Evolutionary conservation across 805 yeast species (phyloP).

Genomic region (Tetrapisispora phaffii): DNA sequence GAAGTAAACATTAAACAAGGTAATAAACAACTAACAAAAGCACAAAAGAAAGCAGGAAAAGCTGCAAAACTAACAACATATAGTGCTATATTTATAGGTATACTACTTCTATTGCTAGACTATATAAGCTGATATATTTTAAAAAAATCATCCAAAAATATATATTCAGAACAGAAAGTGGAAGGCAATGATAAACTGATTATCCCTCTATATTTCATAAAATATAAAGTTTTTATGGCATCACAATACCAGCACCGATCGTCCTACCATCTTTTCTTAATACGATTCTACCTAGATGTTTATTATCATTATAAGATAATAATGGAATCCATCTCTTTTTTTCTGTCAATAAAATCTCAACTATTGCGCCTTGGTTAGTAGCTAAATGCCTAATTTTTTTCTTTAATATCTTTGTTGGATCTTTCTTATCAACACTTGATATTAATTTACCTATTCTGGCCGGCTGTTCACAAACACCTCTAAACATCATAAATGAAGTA

Average conservation of each 20-base stretch:
- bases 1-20: slow-evolving; percentile 59
- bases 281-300: slow-evolving; percentile 91
- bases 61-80: slow-evolving; percentile 49
- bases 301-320: slow-evolving; percentile 76
- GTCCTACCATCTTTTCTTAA: slow-evolving; percentile 97
- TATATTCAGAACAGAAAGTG: neutral
- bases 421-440: slow-evolving; percentile 62
- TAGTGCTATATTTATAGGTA: slow-evolving; percentile 45
- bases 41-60: slow-evolving; percentile 54
- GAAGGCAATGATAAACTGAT: neutral
- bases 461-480: slow-evolving; percentile 65
- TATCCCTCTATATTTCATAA: neutral
- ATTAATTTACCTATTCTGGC: slow-evolving; percentile 48
- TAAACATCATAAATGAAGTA: slow-evolving; percentile 63
- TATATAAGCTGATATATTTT: slow-evolving; percentile 29
- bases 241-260: slow-evolving; percentile 76
- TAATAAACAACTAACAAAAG: slow-evolving; percentile 57
- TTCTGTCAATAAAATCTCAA: slow-evolving; percentile 92
- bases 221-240: neutral
- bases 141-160: no score
- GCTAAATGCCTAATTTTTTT: slow-evolving; percentile 91
- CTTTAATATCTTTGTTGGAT: slow-evolving; percentile 72
- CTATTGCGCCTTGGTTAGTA: slow-evolving; percentile 91
- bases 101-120: slow-evolving; percentile 47
- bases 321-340: slow-evolving; percentile 87